phyloP scores from a whole-genome alignment of 73 alveolate genomes.

The Paramecium sonneborni region DNA sequence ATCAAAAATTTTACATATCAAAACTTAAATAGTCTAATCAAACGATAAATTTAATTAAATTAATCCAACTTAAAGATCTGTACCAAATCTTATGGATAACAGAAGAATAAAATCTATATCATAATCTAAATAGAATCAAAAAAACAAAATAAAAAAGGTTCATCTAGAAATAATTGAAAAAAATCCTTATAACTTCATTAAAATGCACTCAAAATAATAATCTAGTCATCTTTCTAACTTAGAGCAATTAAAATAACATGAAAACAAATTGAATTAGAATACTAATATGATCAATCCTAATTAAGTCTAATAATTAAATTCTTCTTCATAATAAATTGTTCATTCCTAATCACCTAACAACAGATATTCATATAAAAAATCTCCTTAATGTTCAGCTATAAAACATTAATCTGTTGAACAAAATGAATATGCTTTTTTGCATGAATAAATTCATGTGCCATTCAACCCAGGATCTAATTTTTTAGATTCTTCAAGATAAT shows the following conservation, averaged over 20 bases:
- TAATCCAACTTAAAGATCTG: not conserved
- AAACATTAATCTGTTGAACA: not conserved
- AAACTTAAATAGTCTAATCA: not conserved
- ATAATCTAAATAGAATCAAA: not conserved
- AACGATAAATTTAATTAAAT: not conserved
- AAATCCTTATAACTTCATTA: not conserved
- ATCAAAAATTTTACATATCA: not conserved
- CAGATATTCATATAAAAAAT: conserved; percentile 35
- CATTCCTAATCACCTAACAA: conserved; percentile 22
- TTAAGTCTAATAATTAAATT: not conserved
- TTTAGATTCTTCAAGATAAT: conserved; percentile 19
- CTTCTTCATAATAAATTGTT: not conserved
- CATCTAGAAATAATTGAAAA: not conserved
- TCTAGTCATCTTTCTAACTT: not conserved
- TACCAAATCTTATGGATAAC: not conserved
- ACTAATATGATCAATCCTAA: not conserved
- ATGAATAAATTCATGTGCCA: conserved; percentile 47
- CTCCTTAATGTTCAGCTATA: not conserved
- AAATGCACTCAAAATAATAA: not conserved
- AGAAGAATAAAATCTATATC: not conserved
- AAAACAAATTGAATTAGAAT: not conserved
- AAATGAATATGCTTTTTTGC: conserved; percentile 16
- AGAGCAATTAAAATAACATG: not conserved
- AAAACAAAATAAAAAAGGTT: not conserved
- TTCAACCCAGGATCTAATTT: conserved; percentile 44